phyloP scores from a whole-genome alignment of 441 rosid species.

The Daphne laureola region DNA sequence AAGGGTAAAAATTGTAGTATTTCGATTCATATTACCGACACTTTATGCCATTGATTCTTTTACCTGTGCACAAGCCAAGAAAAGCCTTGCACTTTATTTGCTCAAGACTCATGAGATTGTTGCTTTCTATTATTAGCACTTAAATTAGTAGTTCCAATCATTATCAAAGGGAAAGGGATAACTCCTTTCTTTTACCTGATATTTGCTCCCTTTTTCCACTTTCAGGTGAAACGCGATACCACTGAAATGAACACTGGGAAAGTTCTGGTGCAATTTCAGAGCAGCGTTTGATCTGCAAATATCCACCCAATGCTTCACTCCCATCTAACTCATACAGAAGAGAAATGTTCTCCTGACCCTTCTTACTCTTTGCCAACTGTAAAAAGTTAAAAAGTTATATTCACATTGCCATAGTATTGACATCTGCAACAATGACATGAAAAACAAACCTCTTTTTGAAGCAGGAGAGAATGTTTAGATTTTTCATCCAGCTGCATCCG shows the following conservation, averaged over 20 bases:
- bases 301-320: conserved; percentile 77
- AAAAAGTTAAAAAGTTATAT: conserved; percentile 9
- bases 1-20: no score
- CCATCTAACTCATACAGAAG: conserved; percentile 72
- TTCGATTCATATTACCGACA: no score
- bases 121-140: no score
- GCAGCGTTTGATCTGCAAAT: conserved; percentile 55
- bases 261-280: conserved; percentile 64
- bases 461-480: conserved; percentile 67
- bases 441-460: conserved; percentile 62
- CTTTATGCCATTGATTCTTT: no score
- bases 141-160: no score
- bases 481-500: conserved; percentile 88
- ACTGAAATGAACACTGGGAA: conserved; percentile 64
- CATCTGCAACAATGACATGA: not conserved
- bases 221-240: conserved; percentile 80
- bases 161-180: not conserved
- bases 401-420: not conserved
- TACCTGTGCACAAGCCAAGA: no score
- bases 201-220: conserved; percentile 71
- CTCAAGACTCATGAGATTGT: no score
- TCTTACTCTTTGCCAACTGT: conserved; percentile 66
- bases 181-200: conserved; percentile 46
- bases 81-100: no score
- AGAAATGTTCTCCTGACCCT: conserved; percentile 39